Conservation (phyloP, 768 basidiomycete species). For the Lactifluus subvellereus region DNA sequence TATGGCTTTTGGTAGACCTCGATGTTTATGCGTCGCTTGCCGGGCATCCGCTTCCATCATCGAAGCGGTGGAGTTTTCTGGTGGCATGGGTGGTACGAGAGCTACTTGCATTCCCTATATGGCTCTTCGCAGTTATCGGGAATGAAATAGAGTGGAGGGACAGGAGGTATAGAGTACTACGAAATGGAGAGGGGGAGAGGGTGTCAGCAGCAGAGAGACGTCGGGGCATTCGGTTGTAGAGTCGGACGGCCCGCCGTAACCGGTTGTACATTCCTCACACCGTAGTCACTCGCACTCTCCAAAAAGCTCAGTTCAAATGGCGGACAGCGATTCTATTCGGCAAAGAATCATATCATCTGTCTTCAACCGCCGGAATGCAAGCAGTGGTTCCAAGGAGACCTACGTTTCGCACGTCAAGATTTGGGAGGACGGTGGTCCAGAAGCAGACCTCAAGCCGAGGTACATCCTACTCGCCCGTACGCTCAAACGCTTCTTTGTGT, state of each 20-base stretch:
- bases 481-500: conserved; percentile 32
- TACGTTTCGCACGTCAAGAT: conserved; percentile 91
- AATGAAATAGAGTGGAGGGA: conserved; percentile 86
- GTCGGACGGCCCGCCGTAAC: conserved; percentile 7
- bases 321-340: conserved; percentile 46
- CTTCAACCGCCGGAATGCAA: conserved; percentile 66
- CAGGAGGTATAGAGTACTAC: conserved; percentile 61
- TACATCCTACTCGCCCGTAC: conserved; percentile 88
- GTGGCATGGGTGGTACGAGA: conserved; percentile 79
- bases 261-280: neutral
- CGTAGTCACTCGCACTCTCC: neutral
- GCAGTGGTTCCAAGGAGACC: conserved; percentile 61
- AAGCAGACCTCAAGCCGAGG: conserved; percentile 73
- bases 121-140: conserved; percentile 74
- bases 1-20: conserved; percentile 77
- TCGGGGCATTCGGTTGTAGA: neutral
- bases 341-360: conserved; percentile 78
- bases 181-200: conserved; percentile 48
- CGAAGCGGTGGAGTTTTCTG: conserved; percentile 54
- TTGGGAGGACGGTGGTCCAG: conserved; percentile 75
- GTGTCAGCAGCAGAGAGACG: neutral
- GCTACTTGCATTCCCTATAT: conserved; percentile 82
- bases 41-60: conserved; percentile 50
- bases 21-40: conserved; percentile 76
- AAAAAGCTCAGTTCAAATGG: conserved; percentile 27